phyloP scores from a whole-genome alignment of 192 early-diverging fungal genomes.

The Coemansia sp. region DNA sequence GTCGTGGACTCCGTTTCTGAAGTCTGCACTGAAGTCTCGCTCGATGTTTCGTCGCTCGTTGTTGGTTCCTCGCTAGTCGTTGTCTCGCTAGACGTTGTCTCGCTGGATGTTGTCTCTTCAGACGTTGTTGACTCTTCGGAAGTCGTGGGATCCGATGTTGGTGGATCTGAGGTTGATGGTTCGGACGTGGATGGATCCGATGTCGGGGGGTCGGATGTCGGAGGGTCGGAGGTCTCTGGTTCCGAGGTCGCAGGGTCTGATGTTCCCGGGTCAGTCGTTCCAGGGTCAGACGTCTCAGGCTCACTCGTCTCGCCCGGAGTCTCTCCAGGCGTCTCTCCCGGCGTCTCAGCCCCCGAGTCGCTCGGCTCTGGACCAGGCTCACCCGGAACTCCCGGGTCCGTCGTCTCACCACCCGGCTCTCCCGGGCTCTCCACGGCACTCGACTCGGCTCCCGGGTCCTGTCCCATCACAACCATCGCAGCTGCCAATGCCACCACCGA shows the following conservation, averaged over 20 bases:
- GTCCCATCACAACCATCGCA: slow-evolving; percentile 3
- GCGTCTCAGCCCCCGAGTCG: neutral
- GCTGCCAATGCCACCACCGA: slow-evolving; percentile 15
- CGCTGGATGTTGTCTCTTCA: neutral
- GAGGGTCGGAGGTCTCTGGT: neutral
- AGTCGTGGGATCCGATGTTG: neutral
- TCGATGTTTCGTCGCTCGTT: neutral
- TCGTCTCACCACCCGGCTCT: neutral
- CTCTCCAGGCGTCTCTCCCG: neutral
- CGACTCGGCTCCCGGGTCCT: slow-evolving; percentile 1
- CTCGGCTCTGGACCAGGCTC: neutral
- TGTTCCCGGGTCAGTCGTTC: neutral
- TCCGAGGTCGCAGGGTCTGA: slow-evolving; percentile 1
- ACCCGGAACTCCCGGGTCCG: neutral
- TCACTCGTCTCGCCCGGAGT: no score
- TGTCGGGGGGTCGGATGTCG: neutral
- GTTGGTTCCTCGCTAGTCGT: neutral
- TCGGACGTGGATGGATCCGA: slow-evolving; percentile 2
- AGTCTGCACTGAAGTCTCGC: neutral
- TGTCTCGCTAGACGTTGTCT: neutral
- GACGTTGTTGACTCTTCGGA: slow-evolving; percentile 1
- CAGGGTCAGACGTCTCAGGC: no score
- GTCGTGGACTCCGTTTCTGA: neutral
- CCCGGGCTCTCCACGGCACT: neutral
- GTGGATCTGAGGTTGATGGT: neutral